Conservation (phyloP, 164 flowering plant genomes). For the Tinospora cordifolia region DNA sequence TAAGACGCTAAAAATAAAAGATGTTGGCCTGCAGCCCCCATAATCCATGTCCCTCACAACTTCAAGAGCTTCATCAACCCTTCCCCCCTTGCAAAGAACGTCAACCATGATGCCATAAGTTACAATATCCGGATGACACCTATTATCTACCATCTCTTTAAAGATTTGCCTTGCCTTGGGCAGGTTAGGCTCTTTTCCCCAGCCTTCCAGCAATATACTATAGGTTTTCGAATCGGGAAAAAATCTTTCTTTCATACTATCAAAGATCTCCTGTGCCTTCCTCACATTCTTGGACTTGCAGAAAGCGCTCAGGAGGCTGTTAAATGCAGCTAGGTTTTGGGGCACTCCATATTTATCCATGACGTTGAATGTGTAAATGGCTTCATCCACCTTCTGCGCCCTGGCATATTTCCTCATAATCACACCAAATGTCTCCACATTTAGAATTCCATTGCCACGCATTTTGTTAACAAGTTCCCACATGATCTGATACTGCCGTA, state of each 20-base stretch:
- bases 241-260: conserved; percentile 49
- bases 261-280: conserved; percentile 88
- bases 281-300: conserved; percentile 85
- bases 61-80: conserved; percentile 58
- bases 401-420: conserved; percentile 79
- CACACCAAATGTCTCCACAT: conserved; percentile 77
- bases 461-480: conserved; percentile 77
- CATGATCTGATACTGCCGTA: conserved; percentile 78
- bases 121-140: conserved; percentile 74
- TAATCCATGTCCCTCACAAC: conserved; percentile 58
- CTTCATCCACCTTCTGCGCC: conserved; percentile 72
- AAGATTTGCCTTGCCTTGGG: conserved; percentile 76
- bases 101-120: conserved; percentile 93
- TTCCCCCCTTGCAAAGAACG: conserved; percentile 78
- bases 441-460: conserved; percentile 49
- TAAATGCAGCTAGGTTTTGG: conserved; percentile 71
- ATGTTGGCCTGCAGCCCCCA: conserved; percentile 51
- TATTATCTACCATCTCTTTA: conserved; percentile 53
- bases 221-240: conserved; percentile 71
- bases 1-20: conserved; percentile 70
- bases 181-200: conserved; percentile 77
- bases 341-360: conserved; percentile 65
- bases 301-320: conserved; percentile 65
- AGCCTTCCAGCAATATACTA: conserved; percentile 76
- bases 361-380: conserved; percentile 69